Evolutionary conservation across 805 yeast genomes (phyloP).

Genomic region (Teunomyces cretensis): DNA sequence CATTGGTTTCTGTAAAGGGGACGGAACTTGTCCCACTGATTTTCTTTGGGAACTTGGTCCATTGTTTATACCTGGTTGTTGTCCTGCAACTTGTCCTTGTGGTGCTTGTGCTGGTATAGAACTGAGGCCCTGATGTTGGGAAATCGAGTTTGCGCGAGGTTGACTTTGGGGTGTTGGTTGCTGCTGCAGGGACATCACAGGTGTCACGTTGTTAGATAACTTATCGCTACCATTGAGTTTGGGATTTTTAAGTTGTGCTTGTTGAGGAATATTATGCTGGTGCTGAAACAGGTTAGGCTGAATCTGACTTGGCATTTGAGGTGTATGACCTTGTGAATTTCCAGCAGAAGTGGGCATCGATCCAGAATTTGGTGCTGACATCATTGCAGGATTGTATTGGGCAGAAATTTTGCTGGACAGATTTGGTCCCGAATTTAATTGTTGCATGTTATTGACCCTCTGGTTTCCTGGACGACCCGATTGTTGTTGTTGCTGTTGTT

Average conservation of each 20-base stretch:
- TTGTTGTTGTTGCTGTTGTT: slow-evolving; percentile 10
- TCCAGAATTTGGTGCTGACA: slow-evolving; percentile 23
- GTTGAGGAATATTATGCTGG: slow-evolving; percentile 3
- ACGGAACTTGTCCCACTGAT: not conserved
- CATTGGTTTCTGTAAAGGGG: not conserved
- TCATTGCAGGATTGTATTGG: slow-evolving; percentile 12
- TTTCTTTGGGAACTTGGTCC: not conserved
- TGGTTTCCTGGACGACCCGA: slow-evolving; percentile 17
- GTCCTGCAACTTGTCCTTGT: slow-evolving; percentile 3
- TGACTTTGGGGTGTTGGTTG: slow-evolving; percentile 21
- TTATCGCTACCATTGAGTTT: slow-evolving; percentile 12
- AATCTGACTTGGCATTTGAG: slow-evolving; percentile 27
- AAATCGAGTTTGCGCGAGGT: slow-evolving; percentile 12
- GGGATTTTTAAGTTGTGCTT: slow-evolving; percentile 4
- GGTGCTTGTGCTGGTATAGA: slow-evolving; percentile 1
- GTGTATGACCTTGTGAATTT: slow-evolving; percentile 28
- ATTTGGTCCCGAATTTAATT: slow-evolving; percentile 11
- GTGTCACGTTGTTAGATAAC: slow-evolving; percentile 16
- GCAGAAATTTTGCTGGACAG: slow-evolving; percentile 9
- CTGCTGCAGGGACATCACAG: slow-evolving; percentile 27
- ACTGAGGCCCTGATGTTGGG: slow-evolving; percentile 8
- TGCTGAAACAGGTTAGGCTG: slow-evolving; percentile 14
- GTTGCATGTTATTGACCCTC: slow-evolving; percentile 20
- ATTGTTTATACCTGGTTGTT: slow-evolving; percentile 4
- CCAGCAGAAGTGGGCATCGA: slow-evolving; percentile 20